A percentile compares a stretch with the other conserved stretches of the same genome.
phyloP scores from a whole-genome alignment of 306 rosid genomes.

The Dicorynia guianensis region DNA sequence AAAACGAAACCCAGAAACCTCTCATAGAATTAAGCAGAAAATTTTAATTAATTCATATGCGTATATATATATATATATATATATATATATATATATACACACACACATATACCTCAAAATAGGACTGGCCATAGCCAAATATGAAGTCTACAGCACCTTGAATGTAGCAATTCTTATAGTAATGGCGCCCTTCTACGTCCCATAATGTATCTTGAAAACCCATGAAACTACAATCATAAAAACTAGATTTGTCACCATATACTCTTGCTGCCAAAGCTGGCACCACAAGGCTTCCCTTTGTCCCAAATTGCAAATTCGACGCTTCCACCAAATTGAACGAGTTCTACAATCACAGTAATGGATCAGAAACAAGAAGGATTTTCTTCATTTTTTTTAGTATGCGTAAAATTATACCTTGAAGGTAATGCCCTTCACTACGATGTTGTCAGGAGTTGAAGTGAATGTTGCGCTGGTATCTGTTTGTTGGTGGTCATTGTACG shows the following conservation, averaged over 20 bases:
- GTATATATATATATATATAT: no score
- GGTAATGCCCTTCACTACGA: constrained; percentile 44
- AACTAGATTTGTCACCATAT: constrained; percentile 56
- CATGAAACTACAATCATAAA: constrained; percentile 47
- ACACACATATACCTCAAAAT: constrained; percentile 30
- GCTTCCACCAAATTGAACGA: background rate
- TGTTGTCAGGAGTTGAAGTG: constrained; percentile 35
- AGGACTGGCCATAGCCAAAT: constrained; percentile 55
- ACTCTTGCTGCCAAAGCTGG: constrained; percentile 56
- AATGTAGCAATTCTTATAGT: constrained; percentile 43
- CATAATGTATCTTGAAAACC: constrained; percentile 61
- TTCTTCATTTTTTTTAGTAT: no score
- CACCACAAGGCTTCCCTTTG: fast-evolving
- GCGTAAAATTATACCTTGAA: constrained; percentile 41
- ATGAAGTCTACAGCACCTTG: constrained; percentile 60
- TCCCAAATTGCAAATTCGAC: background rate
- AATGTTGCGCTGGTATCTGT: constrained; percentile 54
- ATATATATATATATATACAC: background rate
- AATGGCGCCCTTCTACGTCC: constrained; percentile 57
- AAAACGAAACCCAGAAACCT: no score
- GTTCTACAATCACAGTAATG: constrained; percentile 26
- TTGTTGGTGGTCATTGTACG: constrained; percentile 35
- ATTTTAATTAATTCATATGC: no score
- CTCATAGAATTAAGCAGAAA: background rate
- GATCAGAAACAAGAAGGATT: background rate